A percentile compares a stretch with the other conserved stretches of the same genome.
Conservation (phyloP, 2,329 filamentous ascomycete genomes). For the Cordyceps tenuipes region DNA sequence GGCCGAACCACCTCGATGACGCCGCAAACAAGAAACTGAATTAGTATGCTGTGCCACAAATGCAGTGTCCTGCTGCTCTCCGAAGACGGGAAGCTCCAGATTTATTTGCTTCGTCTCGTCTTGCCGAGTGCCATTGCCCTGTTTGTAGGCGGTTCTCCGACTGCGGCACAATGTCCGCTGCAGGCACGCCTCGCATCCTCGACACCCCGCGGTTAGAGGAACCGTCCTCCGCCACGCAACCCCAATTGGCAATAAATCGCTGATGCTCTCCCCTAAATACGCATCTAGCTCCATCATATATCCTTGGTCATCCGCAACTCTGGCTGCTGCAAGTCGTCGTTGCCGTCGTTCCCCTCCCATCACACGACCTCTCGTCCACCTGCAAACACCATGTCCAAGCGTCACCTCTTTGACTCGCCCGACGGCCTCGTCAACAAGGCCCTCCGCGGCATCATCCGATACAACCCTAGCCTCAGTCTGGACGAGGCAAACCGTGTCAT, state of each 20-base stretch:
- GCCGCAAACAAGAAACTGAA: background rate
- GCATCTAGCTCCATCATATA: background rate
- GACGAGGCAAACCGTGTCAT: constrained; percentile 45
- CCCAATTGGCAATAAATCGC: constrained; percentile 4
- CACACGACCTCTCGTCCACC: background rate
- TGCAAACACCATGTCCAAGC: constrained; percentile 36
- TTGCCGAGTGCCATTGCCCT: background rate
- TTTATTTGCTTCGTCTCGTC: background rate
- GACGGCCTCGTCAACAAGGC: constrained; percentile 46
- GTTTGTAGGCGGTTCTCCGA: background rate
- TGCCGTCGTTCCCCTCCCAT: constrained; percentile 1
- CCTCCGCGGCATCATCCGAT: constrained; percentile 42
- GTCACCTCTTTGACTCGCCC: constrained; percentile 43
- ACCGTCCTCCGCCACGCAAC: background rate
- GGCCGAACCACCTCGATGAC: background rate
- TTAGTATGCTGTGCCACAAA: background rate
- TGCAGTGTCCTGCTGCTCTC: background rate
- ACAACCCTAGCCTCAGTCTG: constrained; percentile 41
- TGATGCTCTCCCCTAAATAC: background rate
- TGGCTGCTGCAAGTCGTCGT: background rate
- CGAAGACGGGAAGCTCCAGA: constrained; percentile 9
- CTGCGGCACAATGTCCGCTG: constrained; percentile 4
- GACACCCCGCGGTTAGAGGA: background rate
- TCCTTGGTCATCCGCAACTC: background rate
- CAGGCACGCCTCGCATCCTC: background rate